A percentile compares a stretch with the other conserved stretches of the same genome.
Evolutionary conservation across 169 alveolate genomes (phyloP).

Genomic region (Besnoitia besnoiti): DNA sequence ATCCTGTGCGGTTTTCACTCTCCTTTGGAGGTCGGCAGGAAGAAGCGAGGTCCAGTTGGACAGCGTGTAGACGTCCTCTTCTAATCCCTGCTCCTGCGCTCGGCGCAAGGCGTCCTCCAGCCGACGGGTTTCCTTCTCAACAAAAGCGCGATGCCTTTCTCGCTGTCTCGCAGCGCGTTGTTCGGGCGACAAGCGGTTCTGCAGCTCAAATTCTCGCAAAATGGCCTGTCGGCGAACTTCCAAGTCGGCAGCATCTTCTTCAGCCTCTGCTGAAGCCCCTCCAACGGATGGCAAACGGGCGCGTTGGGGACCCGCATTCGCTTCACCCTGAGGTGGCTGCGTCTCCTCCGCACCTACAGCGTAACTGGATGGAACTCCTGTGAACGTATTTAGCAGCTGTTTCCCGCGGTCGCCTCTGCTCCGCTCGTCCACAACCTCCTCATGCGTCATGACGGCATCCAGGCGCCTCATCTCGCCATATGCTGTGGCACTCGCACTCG

Average conservation of each 20-base stretch:
- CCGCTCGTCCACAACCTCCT: not conserved
- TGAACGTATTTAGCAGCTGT: too few relatives aligned
- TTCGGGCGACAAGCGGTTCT: slow-evolving; percentile 1
- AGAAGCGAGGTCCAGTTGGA: slow-evolving; percentile 63
- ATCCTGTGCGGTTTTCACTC: slow-evolving; percentile 32
- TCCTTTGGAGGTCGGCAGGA: slow-evolving; percentile 38
- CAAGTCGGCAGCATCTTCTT: not conserved
- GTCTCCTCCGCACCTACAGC: too few relatives aligned
- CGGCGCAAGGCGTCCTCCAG: slow-evolving; percentile 13
- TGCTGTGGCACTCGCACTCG: not conserved
- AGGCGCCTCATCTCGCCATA: slow-evolving; percentile 6
- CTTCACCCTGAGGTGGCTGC: too few relatives aligned
- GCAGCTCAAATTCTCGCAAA: not conserved
- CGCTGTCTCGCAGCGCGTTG: not conserved
- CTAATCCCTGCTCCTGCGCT: slow-evolving; percentile 19
- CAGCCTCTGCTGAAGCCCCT: not conserved
- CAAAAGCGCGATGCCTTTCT: not conserved
- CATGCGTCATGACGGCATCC: slow-evolving; percentile 7
- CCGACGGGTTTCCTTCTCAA: not conserved
- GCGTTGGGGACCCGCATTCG: too few relatives aligned
- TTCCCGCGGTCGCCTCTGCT: not conserved
- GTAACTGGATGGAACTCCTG: too few relatives aligned
- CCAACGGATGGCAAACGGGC: too few relatives aligned
- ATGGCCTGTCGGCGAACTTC: not conserved
- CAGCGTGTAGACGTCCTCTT: slow-evolving; percentile 56